Base-by-base conservation (phyloP, 495 filamentous ascomycete species). In the Penicillium samsonianum region DNA sequence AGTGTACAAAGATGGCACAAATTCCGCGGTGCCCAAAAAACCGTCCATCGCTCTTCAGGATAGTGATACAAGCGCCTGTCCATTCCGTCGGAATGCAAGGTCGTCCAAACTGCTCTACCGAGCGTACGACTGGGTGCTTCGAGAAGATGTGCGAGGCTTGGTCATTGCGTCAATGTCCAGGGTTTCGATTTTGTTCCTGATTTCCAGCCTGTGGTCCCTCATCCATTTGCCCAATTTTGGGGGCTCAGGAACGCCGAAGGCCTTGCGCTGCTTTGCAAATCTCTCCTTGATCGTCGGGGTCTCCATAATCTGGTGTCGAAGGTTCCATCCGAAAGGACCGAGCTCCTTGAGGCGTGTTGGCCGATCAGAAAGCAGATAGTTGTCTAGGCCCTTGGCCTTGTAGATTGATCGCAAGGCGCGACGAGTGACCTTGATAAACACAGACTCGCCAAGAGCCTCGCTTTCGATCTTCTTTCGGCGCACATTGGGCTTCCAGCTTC, bases 401-500 rank as follows among this genome's bases (percentile, higher is more conserved):
- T 90, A 83, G 62, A 98, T 89, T 41, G 92, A 97, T 69, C 90
- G 80, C 63, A 98, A 71, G 9, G 91, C 89, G 42, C 84, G 78
- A 52, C 89, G 80, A 3, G 88, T 92, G 48, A 98, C 78, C 63
- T 88, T 84, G 35, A 95, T 80, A 63, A 84, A 84, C 11, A 98
- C 73, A 44, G 81, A 80, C 53, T 81, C 72, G 22, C 78, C 76
- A 43, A 98, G 79, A 0, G 82, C 78, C 2, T 85, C 79, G 26
- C 84, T 88, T 74, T 80, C 94, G 17, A 98, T 73, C 45, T 85
- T 82, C 78, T 92, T 91, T 28, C 74, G 76, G 41, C 90, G 84
- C 16, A 97, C 87, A 72, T 98, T 98, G 31, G 92, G 92, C 52
- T 87, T 83, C 95, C 95, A 98, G 40, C 70, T 70, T 49, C 93